Conservation (phyloP, 164 flowering plant species). For the Magnolia changhungtana region DNA sequence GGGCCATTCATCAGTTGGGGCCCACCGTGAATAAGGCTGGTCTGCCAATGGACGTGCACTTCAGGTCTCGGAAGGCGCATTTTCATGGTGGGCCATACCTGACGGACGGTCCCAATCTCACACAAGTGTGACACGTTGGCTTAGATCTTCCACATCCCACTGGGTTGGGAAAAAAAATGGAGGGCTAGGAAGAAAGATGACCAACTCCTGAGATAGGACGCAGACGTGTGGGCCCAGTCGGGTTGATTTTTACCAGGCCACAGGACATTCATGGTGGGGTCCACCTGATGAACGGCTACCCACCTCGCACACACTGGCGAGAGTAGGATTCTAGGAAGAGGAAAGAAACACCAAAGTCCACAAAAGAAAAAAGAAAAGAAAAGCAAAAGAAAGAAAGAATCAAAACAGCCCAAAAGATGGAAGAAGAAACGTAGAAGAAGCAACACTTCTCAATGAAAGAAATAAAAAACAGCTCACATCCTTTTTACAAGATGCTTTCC, state of each 20-base stretch:
- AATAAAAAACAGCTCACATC: background rate
- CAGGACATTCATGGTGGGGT: background rate
- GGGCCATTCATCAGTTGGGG: too few relatives aligned
- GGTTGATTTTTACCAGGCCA: background rate
- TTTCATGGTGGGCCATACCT: too few relatives aligned
- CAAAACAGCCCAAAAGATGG: background rate
- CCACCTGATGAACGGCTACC: background rate
- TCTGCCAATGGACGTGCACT: too few relatives aligned
- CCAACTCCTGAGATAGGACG: too few relatives aligned
- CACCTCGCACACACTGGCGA: background rate
- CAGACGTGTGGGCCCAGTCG: too few relatives aligned
- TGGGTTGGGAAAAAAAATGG: too few relatives aligned
- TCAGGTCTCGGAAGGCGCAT: too few relatives aligned
- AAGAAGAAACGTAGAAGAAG: background rate
- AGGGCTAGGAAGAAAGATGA: too few relatives aligned
- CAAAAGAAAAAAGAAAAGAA: background rate
- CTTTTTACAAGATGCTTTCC: background rate
- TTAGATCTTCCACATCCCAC: too few relatives aligned
- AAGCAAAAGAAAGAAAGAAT: background rate
- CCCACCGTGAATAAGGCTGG: too few relatives aligned
- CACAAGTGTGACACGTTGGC: too few relatives aligned
- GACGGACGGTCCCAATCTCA: too few relatives aligned
- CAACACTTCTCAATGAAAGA: background rate
- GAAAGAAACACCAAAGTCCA: background rate
- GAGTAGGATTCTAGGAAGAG: background rate